These are phyloP conservation scores for Grosmannia serpens DNA, from an alignment of 2,329 filamentous ascomycete genomes.

Conservation along the genomic window DNA sequence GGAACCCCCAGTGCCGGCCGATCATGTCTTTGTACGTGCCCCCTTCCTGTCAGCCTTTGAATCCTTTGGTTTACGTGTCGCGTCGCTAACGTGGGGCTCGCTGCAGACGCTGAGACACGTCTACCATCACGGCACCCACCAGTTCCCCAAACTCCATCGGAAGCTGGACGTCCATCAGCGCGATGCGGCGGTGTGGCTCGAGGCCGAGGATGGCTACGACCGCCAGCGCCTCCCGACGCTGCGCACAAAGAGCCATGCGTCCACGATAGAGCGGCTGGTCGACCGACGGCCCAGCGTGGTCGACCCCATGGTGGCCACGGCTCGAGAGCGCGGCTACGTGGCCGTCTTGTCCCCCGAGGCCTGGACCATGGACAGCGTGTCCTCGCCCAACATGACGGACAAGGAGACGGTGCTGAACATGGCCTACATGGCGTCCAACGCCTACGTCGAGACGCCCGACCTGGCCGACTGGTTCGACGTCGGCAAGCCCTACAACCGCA, in stretches of 20 bases:
- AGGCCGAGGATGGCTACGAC: slow-evolving; percentile 44
- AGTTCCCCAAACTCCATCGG: slow-evolving; percentile 65
- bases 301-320: slow-evolving; percentile 64
- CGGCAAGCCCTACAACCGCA: slow-evolving; percentile 69
- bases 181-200: slow-evolving; percentile 50
- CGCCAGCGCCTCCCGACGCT: slow-evolving; percentile 41
- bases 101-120: slow-evolving; percentile 65
- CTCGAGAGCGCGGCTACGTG: slow-evolving; percentile 56
- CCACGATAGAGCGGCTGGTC: slow-evolving; percentile 67
- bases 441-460: slow-evolving; percentile 66
- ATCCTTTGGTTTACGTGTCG: too few species aligned
- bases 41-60: background rate
- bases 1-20: slow-evolving; percentile 34
- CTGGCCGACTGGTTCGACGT: slow-evolving; percentile 77
- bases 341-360: slow-evolving; percentile 58
- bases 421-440: slow-evolving; percentile 79
- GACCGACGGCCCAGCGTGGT: slow-evolving; percentile 69
- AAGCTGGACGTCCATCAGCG: slow-evolving; percentile 56
- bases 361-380: slow-evolving; percentile 72
- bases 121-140: slow-evolving; percentile 79
- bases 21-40: slow-evolving; percentile 41
- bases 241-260: slow-evolving; percentile 49
- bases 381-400: slow-evolving; percentile 72
- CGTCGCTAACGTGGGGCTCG: slow-evolving; percentile 6
- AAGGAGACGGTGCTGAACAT: slow-evolving; percentile 74